Base-by-base conservation (phyloP, 495 filamentous ascomycete genomes). In the Hypomontagnella monticulosa region DNA sequence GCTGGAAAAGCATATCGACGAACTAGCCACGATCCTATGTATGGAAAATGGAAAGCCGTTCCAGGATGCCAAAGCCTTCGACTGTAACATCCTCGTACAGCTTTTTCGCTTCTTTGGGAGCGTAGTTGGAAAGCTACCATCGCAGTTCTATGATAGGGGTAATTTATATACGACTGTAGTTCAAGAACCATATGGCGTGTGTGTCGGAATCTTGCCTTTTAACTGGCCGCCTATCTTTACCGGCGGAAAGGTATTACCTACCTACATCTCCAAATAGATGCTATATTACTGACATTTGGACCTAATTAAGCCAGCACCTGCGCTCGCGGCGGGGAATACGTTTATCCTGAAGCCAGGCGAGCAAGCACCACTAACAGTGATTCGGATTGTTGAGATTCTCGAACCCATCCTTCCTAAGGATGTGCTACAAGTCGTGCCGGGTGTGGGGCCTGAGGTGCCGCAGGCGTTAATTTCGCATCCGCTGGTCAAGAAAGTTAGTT, bases 401-500 rank as follows among this genome's bases (percentile, higher is more conserved):
- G 57, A 59, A 18, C 15, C 34, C 4, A 32, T 59, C 46, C 11
- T 59, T 10, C 57, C 57, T 7, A 59, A 51, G 15, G 57, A 59
- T 15, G 57, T 59, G 27, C 12, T 59, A 3, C 37, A 50, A n/a
- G 36, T 38, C 20, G 46, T 59, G 6, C 57, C 57, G 12, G 57
- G 57, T 23, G 18, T 51, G 4, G 57, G 48, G 0, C 83, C 86
- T 5, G 69, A 82, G 8, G 76, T 91, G 50, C 85, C 85, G 54
- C 80, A 85, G 59, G 81, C 86, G 1, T 77, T 91, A 18, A 87
- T 87, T 59, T 76, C 81, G 47, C 87, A 88, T 51, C 78, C 80
- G 4, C 77, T 83, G 6, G 83, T 91, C 2, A 84, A 84, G 67
- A 90, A 90, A 68, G 83, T 91, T 36, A 87, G 86, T 5, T 91